These are phyloP conservation scores for Torulaspora globosa DNA, from an alignment of 1,139 yeast genomes.

Conservation along the genomic window DNA sequence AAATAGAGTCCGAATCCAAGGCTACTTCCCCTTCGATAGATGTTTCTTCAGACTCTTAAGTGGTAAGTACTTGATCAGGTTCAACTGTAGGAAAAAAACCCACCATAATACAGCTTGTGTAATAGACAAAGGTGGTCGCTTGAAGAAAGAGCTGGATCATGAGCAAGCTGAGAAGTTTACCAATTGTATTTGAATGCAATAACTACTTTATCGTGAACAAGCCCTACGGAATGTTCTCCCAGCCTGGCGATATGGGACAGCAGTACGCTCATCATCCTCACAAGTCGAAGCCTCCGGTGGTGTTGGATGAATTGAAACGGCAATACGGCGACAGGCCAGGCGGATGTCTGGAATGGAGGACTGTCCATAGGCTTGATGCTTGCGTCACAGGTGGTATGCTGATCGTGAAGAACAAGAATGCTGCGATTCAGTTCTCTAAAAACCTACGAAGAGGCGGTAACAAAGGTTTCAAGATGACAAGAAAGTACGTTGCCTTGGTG, in stretches of 20 bases:
- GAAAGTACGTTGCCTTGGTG: constrained; percentile 33
- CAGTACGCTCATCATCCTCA: constrained; percentile 15
- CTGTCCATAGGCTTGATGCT: constrained; percentile 39
- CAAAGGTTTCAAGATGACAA: constrained; percentile 33
- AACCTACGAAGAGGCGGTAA: constrained; percentile 37
- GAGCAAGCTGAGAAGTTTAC: constrained; percentile 10
- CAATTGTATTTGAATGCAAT: constrained; percentile 18
- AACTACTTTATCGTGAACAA: constrained; percentile 31
- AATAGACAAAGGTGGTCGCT: neutral
- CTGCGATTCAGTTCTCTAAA: constrained; percentile 36
- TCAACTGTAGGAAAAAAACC: neutral
- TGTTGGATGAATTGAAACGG: constrained; percentile 19
- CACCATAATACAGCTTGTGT: neutral
- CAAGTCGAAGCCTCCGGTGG: constrained; percentile 16
- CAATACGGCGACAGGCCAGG: constrained; percentile 3
- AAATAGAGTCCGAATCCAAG: neutral
- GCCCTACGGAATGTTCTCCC: constrained; percentile 28
- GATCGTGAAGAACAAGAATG: constrained; percentile 33
- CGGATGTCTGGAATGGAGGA: constrained; percentile 20
- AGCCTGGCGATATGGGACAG: constrained; percentile 21
- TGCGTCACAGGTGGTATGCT: constrained; percentile 42
- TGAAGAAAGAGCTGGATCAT: neutral
- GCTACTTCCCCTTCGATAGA: neutral
- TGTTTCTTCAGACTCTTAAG: neutral
- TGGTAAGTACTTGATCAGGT: neutral